Base-by-base conservation (phyloP, 352 stramenopile species). In the Globisporangium cederbergense region DNA sequence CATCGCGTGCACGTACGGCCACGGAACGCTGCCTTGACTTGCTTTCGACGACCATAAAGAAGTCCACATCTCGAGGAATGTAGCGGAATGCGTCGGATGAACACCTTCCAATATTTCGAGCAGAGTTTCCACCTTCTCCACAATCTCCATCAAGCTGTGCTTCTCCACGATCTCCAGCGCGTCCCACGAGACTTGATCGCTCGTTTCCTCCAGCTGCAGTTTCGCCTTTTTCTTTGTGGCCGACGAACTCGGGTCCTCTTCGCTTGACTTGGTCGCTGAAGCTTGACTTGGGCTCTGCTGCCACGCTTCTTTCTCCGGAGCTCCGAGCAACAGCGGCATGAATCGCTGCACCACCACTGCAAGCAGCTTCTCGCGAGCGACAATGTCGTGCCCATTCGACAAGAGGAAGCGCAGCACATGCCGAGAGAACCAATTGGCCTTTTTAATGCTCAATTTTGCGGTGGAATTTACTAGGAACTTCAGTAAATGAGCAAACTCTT, bases 391-490 rank as follows among this genome's bases (percentile, higher is more conserved):
- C 30, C 73, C 67, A 62, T 66, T 42, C 22, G 74, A 77, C 57
- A 90, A 62, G 13, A 85, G 60, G 45, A 86, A 88, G 51, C 64
- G 69, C 40, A 92, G 68, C 43, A 92, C 60, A 62, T 95, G 86
- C 49, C 73, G 73, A 30, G 73, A 49, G 68, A 95, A 95, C 86
- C 86, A 95, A 65, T 88, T 79, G 32, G 80, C 78, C 60, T 88
- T 85, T 66, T 84, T 88, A 49, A 80, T 60, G 69, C 67, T 89
- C 59, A 90, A 75, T 53, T 72, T 75, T 57, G 58, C 63, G 66
- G 67, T 78, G 64, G 68, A 78, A 66, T 77, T 61, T 65, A 77
- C 68, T 58, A 86, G 67, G 40, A 78, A 78, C 50, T 51, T 64
- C 63, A 83, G 60, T 58, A 86, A 59, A 8, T 80, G 66, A 61